Evolutionary conservation across 768 basidiomycete species (phyloP), one percentile per base, ranked within the genome.

Genomic region (Termitomyces sp.): DNA sequence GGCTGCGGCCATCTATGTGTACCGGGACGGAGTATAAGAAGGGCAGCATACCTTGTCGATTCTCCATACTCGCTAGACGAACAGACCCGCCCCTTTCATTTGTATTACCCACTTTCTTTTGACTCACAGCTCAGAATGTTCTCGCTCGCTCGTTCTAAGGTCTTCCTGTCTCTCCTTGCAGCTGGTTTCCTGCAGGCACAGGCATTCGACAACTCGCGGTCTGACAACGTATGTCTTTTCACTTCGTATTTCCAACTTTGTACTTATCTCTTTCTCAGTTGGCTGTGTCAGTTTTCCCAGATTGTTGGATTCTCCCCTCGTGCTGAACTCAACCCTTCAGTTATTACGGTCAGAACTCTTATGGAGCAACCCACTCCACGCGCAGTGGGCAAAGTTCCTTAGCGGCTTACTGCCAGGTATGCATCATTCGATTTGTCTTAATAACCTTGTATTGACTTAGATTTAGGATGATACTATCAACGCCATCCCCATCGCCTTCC

Each of bases 341-440:
- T 60, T 73, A 83, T 62, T 83, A 74, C 71, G 82, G 84, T 17
- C 84, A 85, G 63, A 82, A 86, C 64, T 83, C 82, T 10, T 82
- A 80, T 54, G 84, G 84, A 32, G 81, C 82, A 3, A 76, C 78
- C 1, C 73, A 80, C 61, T 62, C 71, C 2, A 67, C 69, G 57
- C 62, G 73, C 10, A 76, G 74, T 5, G 76, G 77, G 56, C 67
- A 72, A 82, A 67, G 66, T 67, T 1, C 67, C 17, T 21, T 86
- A 35, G 69, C 77, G 0, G 69, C 69, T 16, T 85, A 84, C 63
- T 86, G 83, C 61, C 77, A 81, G 71, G 80, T 81, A 61, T 9
- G 56, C 37, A 16, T n/a, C 14, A 5, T 35, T 9, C 16, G 5
- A 40, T 4, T 4, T 19, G 6, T 16, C 10, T 23, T 11, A 11